These are phyloP conservation scores for Ogataea sp. DNA, from an alignment of 805 yeast species.

Conservation along the genomic window DNA sequence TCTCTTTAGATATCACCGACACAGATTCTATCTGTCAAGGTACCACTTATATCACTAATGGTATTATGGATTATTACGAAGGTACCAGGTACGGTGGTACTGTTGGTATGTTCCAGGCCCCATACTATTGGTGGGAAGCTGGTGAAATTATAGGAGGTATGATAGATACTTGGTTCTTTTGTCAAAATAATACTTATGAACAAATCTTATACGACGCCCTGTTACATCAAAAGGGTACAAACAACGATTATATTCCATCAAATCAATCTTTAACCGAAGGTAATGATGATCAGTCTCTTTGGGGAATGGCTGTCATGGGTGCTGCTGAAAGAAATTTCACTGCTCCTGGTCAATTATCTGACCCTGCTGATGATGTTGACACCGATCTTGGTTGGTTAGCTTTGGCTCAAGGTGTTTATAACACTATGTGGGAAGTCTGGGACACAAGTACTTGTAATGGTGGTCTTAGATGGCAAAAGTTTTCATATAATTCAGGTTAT, in stretches of 20 bases:
- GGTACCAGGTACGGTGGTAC: conserved; percentile 60
- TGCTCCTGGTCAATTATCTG: conserved; percentile 40
- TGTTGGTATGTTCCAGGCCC: conserved; percentile 62
- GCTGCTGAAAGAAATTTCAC: conserved; percentile 82
- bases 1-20: conserved; percentile 10
- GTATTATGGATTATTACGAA: conserved; percentile 76
- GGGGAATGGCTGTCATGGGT: conserved; percentile 83
- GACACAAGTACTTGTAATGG: conserved; percentile 57
- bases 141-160: conserved; percentile 70
- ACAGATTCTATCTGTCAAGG: conserved; percentile 32
- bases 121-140: conserved; percentile 91
- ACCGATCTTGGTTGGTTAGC: conserved; percentile 51
- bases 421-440: conserved; percentile 80
- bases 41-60: conserved; percentile 53
- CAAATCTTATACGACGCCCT: conserved; percentile 51
- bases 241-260: conserved; percentile 65
- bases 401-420: conserved; percentile 76
- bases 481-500: conserved; percentile 82
- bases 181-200: conserved; percentile 60
- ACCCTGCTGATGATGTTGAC: conserved; percentile 10
- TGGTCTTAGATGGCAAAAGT: conserved; percentile 90
- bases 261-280: conserved; percentile 84
- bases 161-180: conserved; percentile 66
- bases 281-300: conserved; percentile 88
- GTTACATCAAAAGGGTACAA: conserved; percentile 55